A percentile compares a stretch with the other conserved stretches of the same genome.
phyloP scores from a whole-genome alignment of 768 basidiomycete genomes.

The Auriscalpium orientale region DNA sequence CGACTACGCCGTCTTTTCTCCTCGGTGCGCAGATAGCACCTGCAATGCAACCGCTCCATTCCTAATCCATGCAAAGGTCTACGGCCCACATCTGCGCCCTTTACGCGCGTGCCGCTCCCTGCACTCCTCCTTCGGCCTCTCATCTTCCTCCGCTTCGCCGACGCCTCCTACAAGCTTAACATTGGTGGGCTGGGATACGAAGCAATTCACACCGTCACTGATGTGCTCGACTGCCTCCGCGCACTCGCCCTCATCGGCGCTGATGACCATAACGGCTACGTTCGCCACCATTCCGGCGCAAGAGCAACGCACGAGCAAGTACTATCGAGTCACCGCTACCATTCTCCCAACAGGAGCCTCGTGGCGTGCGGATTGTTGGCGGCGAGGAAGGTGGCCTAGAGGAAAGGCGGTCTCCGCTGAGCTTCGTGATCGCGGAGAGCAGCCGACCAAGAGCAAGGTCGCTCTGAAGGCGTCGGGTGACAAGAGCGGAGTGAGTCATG shows the following conservation, averaged over 20 bases:
- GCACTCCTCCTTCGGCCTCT: constrained; percentile 49
- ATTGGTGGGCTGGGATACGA: constrained; percentile 75
- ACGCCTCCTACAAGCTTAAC: constrained; percentile 54
- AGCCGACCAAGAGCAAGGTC: constrained; percentile 49
- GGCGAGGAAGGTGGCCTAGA: constrained; percentile 36
- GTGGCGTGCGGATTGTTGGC: constrained; percentile 66
- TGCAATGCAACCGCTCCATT: not conserved
- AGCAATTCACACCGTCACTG: constrained; percentile 51
- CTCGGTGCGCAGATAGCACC: constrained; percentile 41
- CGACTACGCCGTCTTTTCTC: constrained; percentile 68
- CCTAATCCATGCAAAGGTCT: constrained; percentile 39
- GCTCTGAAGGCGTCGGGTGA: constrained; percentile 59
- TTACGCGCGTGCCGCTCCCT: constrained; percentile 48
- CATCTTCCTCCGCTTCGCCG: constrained; percentile 52
- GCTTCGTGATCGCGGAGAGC: constrained; percentile 59
- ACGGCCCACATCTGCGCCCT: constrained; percentile 67
- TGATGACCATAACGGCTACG: constrained; percentile 32
- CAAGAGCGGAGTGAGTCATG: constrained; percentile 47
- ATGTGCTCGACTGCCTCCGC: constrained; percentile 54
- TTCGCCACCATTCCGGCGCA: constrained; percentile 40
- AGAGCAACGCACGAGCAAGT: constrained; percentile 48
- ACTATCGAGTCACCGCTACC: constrained; percentile 44
- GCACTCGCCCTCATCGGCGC: constrained; percentile 39
- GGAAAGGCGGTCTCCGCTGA: constrained; percentile 57
- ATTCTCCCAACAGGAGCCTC: constrained; percentile 42